Evolutionary conservation across 2,329 filamentous ascomycete species (phyloP).

Genomic region (Ambrosiella cleistominuta): DNA sequence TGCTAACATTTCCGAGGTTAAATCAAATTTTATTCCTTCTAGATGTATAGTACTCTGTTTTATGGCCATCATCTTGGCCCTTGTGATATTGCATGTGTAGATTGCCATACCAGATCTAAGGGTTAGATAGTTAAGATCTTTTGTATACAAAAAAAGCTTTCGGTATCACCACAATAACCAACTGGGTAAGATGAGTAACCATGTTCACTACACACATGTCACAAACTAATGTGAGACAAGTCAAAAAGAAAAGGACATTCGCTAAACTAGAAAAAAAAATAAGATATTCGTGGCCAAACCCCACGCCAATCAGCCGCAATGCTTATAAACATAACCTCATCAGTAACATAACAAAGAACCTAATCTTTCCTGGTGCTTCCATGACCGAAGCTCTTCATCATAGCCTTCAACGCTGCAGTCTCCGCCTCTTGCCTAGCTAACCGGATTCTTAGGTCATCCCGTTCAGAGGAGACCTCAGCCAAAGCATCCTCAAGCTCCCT

Average conservation of each 20-base stretch:
- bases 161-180: too few species aligned
- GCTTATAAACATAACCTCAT: background rate
- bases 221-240: too few species aligned
- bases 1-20: background rate
- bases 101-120: too few species aligned
- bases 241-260: too few species aligned
- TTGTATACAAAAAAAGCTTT: too few species aligned
- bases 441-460: constrained; percentile 44
- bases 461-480: constrained; percentile 38
- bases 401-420: constrained; percentile 38
- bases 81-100: too few species aligned
- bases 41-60: too few species aligned
- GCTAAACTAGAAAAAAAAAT: too few species aligned
- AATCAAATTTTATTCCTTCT: background rate
- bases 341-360: background rate
- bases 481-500: constrained; percentile 42
- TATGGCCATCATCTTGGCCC: too few species aligned
- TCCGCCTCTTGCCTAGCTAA: constrained; percentile 50
- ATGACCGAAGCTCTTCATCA: constrained; percentile 20
- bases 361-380: background rate
- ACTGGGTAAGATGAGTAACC: too few species aligned
- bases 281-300: background rate
- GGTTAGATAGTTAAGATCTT: too few species aligned
- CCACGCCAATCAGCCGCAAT: background rate
- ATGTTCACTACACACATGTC: too few species aligned